A percentile compares a stretch with the other conserved stretches of the same genome.
Evolutionary conservation across 768 basidiomycete species (phyloP).

Genomic region (Boletus sp.): DNA sequence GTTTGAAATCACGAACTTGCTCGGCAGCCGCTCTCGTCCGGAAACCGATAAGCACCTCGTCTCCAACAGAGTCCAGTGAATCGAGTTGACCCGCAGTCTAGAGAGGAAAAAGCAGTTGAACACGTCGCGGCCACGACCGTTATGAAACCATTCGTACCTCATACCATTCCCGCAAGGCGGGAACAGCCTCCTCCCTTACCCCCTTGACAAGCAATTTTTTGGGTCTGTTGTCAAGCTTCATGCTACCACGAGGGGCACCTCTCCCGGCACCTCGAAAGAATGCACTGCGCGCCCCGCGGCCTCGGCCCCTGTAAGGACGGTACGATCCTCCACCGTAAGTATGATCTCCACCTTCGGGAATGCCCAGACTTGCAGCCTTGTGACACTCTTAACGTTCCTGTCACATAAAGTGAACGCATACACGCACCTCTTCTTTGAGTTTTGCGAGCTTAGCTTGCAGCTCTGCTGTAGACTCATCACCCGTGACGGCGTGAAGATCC

Average conservation of each 20-base stretch:
- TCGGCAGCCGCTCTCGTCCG: conserved; percentile 71
- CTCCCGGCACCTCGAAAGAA: conserved; percentile 61
- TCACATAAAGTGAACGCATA: conserved; percentile 1
- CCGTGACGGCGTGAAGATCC: conserved; percentile 52
- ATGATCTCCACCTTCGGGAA: conserved; percentile 47
- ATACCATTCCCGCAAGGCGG: conserved; percentile 77
- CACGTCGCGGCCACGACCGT: not conserved
- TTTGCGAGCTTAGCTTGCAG: conserved; percentile 71
- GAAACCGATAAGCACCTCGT: conserved; percentile 64
- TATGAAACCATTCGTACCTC: conserved; percentile 45
- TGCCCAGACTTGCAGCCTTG: conserved; percentile 74
- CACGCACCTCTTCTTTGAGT: conserved; percentile 73
- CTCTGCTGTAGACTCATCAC: conserved; percentile 57
- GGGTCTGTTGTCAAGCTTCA: conserved; percentile 90
- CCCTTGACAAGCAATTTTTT: conserved; percentile 77
- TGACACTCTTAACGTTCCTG: conserved; percentile 5
- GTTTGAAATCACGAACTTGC: conserved; percentile 47
- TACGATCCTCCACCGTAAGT: conserved; percentile 39
- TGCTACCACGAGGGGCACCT: conserved; percentile 66
- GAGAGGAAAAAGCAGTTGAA: conserved; percentile 5
- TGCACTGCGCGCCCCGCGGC: conserved; percentile 53
- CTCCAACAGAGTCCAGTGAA: conserved; percentile 50
- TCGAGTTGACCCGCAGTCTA: conserved; percentile 73
- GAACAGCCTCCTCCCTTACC: conserved; percentile 48
- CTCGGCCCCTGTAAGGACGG: conserved; percentile 68